Evolutionary conservation across 1,284 basidiomycete genomes (phyloP).

Genomic region (Ceratobasidium sp.): DNA sequence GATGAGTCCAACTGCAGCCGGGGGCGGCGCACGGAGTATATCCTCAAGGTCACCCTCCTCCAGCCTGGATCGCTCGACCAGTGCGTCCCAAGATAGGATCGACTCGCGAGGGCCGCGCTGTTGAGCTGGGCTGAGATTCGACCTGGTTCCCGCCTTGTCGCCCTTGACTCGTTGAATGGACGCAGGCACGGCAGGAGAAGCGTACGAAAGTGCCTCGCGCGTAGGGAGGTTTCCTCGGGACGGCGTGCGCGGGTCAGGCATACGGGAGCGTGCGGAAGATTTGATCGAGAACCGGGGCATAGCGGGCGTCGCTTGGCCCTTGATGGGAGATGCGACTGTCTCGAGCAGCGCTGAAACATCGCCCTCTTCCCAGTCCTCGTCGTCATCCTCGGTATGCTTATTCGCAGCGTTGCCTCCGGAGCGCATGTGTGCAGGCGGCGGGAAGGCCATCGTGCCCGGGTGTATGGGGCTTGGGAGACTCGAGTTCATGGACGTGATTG

Average conservation of each 20-base stretch:
- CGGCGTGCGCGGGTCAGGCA: constrained; percentile 4
- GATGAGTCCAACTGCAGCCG: constrained; percentile 19
- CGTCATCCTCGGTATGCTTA: constrained; percentile 3
- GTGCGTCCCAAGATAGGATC: constrained; percentile 36
- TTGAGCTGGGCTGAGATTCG: background rate
- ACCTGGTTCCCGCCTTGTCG: constrained; percentile 1
- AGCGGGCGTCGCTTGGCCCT: constrained; percentile 31
- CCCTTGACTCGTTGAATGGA: constrained; percentile 21
- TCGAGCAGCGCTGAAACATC: constrained; percentile 31
- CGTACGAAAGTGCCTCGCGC: constrained; percentile 33
- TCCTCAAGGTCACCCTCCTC: constrained; percentile 35
- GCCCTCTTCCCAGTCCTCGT: constrained; percentile 31
- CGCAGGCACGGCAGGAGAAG: constrained; percentile 14
- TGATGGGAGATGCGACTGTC: constrained; percentile 22
- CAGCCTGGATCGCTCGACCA: constrained; percentile 35
- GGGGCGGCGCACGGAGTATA: constrained; percentile 37
- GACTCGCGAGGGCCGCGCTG: constrained; percentile 29
- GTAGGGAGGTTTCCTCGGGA: constrained; percentile 14
- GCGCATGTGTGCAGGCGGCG: constrained; percentile 15
- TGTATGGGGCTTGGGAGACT: constrained; percentile 29
- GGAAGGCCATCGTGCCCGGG: constrained; percentile 28
- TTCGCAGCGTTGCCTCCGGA: background rate
- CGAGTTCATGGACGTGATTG: constrained; percentile 25
- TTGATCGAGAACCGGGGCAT: constrained; percentile 25
- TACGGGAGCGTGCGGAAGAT: constrained; percentile 11